These are phyloP conservation scores for Backusella liffmaniae DNA, from an alignment of 192 early-diverging fungal genomes.

Conservation along the genomic window DNA sequence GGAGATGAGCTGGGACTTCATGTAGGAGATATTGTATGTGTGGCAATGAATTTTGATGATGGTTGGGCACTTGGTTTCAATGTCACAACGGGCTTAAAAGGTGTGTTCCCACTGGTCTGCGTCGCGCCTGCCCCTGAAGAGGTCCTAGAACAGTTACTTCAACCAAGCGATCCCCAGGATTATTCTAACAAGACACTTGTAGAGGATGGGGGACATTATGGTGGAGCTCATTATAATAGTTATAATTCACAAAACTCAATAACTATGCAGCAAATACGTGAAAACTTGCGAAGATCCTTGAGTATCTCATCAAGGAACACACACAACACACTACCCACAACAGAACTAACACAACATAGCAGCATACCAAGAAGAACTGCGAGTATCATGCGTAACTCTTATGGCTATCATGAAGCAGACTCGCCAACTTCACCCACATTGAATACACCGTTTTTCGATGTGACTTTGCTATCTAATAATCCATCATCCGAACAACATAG, in stretches of 20 bases:
- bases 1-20: slow-evolving; percentile 79
- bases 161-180: neutral
- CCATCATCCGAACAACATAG: slow-evolving; percentile 7
- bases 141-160: slow-evolving; percentile 33
- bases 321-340: neutral
- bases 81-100: slow-evolving; percentile 62
- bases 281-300: slow-evolving; percentile 7
- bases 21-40: slow-evolving; percentile 67
- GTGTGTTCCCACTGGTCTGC: slow-evolving; percentile 87
- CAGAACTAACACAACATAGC: slow-evolving; percentile 6
- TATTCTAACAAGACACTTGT: slow-evolving; percentile 11
- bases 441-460: slow-evolving; percentile 20
- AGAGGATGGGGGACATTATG: neutral
- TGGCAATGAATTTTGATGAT: slow-evolving; percentile 82
- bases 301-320: slow-evolving; percentile 1
- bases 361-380: slow-evolving; percentile 20
- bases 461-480: slow-evolving; percentile 4
- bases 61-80: slow-evolving; percentile 90
- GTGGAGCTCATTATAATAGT: neutral
- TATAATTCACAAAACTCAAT: slow-evolving; percentile 8
- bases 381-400: slow-evolving; percentile 12
- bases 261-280: slow-evolving; percentile 17
- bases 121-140: slow-evolving; percentile 40
- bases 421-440: slow-evolving; percentile 14
- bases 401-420: slow-evolving; percentile 14